Conservation (phyloP, 2,329 filamentous ascomycete species). For the Ceratocystis eucalypticola region DNA sequence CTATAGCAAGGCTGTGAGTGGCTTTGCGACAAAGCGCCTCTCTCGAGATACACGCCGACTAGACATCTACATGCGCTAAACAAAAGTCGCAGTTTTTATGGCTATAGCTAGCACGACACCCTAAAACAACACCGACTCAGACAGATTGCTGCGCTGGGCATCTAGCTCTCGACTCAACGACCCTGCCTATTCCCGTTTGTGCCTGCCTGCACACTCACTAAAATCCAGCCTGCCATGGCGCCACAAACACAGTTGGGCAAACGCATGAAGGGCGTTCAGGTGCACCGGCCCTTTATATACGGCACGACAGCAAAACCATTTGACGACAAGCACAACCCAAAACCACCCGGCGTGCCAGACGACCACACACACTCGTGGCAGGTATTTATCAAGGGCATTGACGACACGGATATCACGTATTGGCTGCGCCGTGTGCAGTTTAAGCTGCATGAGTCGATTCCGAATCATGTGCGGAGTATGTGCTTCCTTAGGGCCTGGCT, state of each 20-base stretch:
- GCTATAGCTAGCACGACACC: no score
- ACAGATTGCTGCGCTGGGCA: not conserved
- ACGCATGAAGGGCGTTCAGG: constrained; percentile 51
- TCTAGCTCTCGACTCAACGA: not conserved
- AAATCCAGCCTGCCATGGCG: constrained; percentile 34
- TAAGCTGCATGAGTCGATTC: constrained; percentile 94
- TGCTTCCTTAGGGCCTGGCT: constrained; percentile 18
- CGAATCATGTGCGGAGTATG: constrained; percentile 70
- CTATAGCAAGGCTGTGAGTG: no score
- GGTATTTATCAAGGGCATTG: constrained; percentile 81
- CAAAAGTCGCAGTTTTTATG: no score
- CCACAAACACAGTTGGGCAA: constrained; percentile 45
- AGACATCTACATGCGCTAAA: no score
- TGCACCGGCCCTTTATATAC: constrained; percentile 55
- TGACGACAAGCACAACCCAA: constrained; percentile 63
- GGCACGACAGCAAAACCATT: constrained; percentile 70
- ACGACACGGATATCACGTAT: constrained; percentile 81
- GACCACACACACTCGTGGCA: constrained; percentile 97
- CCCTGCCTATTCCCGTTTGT: not conserved
- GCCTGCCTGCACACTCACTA: not conserved
- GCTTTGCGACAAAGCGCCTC: no score
- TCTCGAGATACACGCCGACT: no score
- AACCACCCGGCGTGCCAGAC: constrained; percentile 60
- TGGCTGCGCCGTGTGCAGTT: constrained; percentile 97
- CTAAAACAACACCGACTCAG: not conserved